Percentiles rank a stretch among this genome's conserved stretches.
phyloP scores from a whole-genome alignment of 768 basidiomycete genomes.

The Boletellus ananas region DNA sequence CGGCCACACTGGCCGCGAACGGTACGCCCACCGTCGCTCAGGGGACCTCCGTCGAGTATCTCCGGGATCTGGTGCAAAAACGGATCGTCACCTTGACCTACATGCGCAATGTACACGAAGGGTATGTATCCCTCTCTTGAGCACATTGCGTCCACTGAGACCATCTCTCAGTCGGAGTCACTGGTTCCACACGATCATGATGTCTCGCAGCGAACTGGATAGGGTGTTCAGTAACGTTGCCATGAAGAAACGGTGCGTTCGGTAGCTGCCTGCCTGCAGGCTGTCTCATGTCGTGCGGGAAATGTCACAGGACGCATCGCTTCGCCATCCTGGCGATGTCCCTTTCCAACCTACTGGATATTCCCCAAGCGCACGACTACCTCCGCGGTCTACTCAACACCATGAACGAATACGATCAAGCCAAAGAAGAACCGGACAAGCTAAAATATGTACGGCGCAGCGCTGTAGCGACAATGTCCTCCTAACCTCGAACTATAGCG shows the following conservation, averaged over 20 bases:
- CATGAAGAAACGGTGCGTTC: constrained; percentile 73
- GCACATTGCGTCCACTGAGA: constrained; percentile 1
- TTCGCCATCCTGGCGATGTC: constrained; percentile 88
- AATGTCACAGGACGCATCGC: constrained; percentile 59
- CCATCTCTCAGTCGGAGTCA: constrained; percentile 56
- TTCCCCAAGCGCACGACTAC: constrained; percentile 75
- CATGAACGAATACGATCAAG: constrained; percentile 73
- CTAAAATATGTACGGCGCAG: constrained; percentile 59
- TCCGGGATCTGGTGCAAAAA: constrained; percentile 79
- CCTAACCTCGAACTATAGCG: constrained; percentile 35
- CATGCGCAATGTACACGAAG: constrained; percentile 80
- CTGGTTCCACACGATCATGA: constrained; percentile 86
- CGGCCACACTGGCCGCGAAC: constrained; percentile 37
- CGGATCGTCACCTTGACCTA: constrained; percentile 83
- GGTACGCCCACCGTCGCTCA: constrained; percentile 37
- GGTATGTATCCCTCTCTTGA: constrained; percentile 45
- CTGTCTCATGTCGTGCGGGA: constrained; percentile 3
- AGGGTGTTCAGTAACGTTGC: constrained; percentile 66
- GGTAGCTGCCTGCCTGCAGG: not conserved
- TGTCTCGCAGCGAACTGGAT: constrained; percentile 71
- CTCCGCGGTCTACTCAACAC: constrained; percentile 69
- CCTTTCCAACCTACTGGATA: constrained; percentile 76
- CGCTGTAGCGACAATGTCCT: not conserved
- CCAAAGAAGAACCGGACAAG: constrained; percentile 49
- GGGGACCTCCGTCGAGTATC: constrained; percentile 73